These are phyloP conservation scores for Brasenia schreberi DNA, from an alignment of 164 flowering plant genomes.

Conservation along the genomic window DNA sequence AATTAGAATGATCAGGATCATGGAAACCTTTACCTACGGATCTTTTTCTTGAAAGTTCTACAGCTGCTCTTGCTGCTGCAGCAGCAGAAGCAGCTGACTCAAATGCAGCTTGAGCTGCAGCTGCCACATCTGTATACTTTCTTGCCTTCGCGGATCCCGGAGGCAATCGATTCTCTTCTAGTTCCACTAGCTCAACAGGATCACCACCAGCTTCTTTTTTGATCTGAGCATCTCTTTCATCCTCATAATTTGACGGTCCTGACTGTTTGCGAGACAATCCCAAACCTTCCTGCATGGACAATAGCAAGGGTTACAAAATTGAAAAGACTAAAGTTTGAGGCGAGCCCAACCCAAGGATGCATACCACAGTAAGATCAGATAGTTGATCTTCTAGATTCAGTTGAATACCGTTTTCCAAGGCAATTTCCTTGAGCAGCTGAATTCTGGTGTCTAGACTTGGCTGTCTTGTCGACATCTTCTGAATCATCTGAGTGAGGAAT, in stretches of 20 bases:
- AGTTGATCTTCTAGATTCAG: constrained; percentile 35
- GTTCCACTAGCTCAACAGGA: constrained; percentile 8
- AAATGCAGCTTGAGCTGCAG: constrained; percentile 87
- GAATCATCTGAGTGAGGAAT: constrained; percentile 36
- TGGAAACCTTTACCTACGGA: constrained; percentile 22
- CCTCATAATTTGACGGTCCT: constrained; percentile 3
- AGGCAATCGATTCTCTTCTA: constrained; percentile 13
- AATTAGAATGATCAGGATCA: constrained; percentile 14
- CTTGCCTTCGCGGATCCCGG: constrained; percentile 23
- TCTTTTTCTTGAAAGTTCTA: constrained; percentile 42
- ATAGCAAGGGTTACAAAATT: background rate
- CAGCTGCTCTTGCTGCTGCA: constrained; percentile 73
- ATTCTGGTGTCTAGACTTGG: constrained; percentile 51
- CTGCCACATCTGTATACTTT: constrained; percentile 59
- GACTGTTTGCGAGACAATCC: constrained; percentile 11
- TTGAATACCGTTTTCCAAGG: constrained; percentile 37
- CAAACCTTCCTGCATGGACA: constrained; percentile 15
- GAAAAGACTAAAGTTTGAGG: background rate
- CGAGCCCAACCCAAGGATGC: background rate
- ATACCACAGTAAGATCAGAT: constrained; percentile 23
- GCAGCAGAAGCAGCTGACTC: constrained; percentile 80
- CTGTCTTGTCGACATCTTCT: constrained; percentile 61
- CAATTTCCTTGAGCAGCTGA: constrained; percentile 58
- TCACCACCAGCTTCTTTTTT: constrained; percentile 1
- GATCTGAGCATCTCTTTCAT: constrained; percentile 1